Conservation (phyloP, 805 yeast species). For the Yarrowia bubula region DNA sequence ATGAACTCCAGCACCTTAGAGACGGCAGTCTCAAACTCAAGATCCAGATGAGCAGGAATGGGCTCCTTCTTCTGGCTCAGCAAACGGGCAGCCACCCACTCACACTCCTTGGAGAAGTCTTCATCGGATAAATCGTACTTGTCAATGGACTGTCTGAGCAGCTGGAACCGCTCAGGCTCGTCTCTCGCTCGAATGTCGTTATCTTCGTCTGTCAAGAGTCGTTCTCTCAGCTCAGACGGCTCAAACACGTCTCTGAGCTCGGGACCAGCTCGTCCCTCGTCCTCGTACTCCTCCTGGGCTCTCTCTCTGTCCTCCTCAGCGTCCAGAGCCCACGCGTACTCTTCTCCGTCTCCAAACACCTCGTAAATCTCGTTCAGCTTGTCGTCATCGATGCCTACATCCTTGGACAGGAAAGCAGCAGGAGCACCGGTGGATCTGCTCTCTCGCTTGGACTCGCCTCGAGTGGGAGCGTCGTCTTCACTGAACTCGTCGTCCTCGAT, state of each 20-base stretch:
- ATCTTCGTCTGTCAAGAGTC: constrained; percentile 89
- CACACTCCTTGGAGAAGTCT: constrained; percentile 69
- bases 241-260: constrained; percentile 89
- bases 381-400: constrained; percentile 71
- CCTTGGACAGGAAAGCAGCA: constrained; percentile 36
- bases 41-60: constrained; percentile 33
- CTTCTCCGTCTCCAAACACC: constrained; percentile 95
- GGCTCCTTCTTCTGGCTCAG: constrained; percentile 38
- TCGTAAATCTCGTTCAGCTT: constrained; percentile 90
- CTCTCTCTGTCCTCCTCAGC: constrained; percentile 68
- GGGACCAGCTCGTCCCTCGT: constrained; percentile 44
- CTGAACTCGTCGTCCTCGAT: constrained; percentile 96
- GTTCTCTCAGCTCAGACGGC: constrained; percentile 85
- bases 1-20: constrained; percentile 68
- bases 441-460: constrained; percentile 17
- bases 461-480: constrained; percentile 43
- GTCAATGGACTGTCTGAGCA: constrained; percentile 62
- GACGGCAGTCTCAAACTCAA: constrained; percentile 62
- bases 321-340: constrained; percentile 96
- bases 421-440: constrained; percentile 26
- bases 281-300: constrained; percentile 40
- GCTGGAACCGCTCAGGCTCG: constrained; percentile 89
- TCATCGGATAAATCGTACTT: constrained; percentile 61
- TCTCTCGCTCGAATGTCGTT: constrained; percentile 82
- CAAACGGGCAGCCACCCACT: constrained; percentile 60